phyloP scores from a whole-genome alignment of 768 basidiomycete species.

The Galerina marginata region DNA sequence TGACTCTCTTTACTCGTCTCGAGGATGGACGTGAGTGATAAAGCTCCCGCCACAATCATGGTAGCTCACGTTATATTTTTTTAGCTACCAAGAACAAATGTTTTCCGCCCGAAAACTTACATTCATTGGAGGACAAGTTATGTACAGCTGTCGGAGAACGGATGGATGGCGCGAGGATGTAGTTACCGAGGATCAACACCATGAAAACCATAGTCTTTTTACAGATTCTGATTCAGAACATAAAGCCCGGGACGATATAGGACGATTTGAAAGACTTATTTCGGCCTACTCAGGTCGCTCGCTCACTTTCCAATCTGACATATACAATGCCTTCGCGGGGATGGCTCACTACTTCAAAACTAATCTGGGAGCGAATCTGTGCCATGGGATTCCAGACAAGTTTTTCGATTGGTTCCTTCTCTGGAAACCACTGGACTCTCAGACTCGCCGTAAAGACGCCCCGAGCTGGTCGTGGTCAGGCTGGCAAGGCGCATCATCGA shows the following conservation, averaged over 20 bases:
- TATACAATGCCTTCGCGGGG: conserved; percentile 5
- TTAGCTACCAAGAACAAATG: conserved; percentile 14
- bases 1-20: background rate
- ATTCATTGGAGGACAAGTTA: conserved; percentile 15
- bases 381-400: background rate
- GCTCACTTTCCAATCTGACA: conserved; percentile 1
- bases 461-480: conserved; percentile 7
- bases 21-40: conserved; percentile 16
- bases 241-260: conserved; percentile 8
- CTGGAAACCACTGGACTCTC: background rate
- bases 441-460: background rate
- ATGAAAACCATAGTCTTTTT: background rate
- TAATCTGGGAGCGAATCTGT: background rate
- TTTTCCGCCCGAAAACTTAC: conserved; percentile 12
- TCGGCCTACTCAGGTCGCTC: background rate
- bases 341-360: conserved; percentile 2
- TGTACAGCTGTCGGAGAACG: conserved; percentile 2
- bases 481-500: background rate
- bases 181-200: conserved; percentile 9
- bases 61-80: background rate
- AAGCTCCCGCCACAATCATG: background rate
- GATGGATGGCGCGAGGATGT: conserved; percentile 17
- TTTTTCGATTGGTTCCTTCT: conserved; percentile 6
- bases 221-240: too few species aligned
- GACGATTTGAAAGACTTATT: background rate